These are phyloP conservation scores for Diplodia intermedia DNA, from an alignment of 2,329 filamentous ascomycete genomes.

Conservation along the genomic window DNA sequence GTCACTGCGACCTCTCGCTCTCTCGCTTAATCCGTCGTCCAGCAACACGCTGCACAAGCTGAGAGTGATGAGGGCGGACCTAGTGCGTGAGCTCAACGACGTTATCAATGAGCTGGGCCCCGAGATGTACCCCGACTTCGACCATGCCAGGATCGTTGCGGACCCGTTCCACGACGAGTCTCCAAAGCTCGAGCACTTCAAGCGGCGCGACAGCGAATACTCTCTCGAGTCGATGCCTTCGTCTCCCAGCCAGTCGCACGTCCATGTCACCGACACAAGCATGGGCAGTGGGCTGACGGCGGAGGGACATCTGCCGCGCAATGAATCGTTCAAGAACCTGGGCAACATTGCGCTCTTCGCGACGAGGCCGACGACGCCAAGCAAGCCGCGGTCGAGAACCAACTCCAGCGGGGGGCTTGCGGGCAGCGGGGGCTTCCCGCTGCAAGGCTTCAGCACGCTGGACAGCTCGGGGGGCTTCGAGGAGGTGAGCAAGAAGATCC, in stretches of 20 bases:
- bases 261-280: slow-evolving; percentile 39
- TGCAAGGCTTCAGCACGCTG: slow-evolving; percentile 72
- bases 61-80: slow-evolving; percentile 71
- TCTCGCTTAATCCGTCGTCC: slow-evolving; percentile 84
- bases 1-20: slow-evolving; percentile 83
- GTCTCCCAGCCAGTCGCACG: slow-evolving; percentile 35
- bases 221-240: slow-evolving; percentile 41
- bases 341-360: slow-evolving; percentile 89
- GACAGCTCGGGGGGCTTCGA: slow-evolving; percentile 76
- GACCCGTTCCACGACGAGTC: slow-evolving; percentile 41
- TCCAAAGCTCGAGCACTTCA: slow-evolving; percentile 39
- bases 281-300: slow-evolving; percentile 48
- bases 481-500: slow-evolving; percentile 82
- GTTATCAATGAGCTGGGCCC: slow-evolving; percentile 95
- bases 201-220: slow-evolving; percentile 30
- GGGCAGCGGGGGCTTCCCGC: slow-evolving; percentile 66
- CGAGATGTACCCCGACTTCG: slow-evolving; percentile 92
- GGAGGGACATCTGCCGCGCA: slow-evolving; percentile 66
- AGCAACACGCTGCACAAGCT: slow-evolving; percentile 84
- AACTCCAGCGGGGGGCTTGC: slow-evolving; percentile 63
- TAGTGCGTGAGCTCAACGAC: slow-evolving; percentile 84
- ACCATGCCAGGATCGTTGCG: slow-evolving; percentile 49
- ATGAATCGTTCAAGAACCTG: slow-evolving; percentile 93
- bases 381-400: slow-evolving; percentile 72
- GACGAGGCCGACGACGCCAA: slow-evolving; percentile 83